A percentile compares a stretch with the other conserved stretches of the same genome.
These are phyloP conservation scores for Gloeophyllum trabeum DNA, from an alignment of 768 basidiomycete genomes.

Conservation along the genomic window DNA sequence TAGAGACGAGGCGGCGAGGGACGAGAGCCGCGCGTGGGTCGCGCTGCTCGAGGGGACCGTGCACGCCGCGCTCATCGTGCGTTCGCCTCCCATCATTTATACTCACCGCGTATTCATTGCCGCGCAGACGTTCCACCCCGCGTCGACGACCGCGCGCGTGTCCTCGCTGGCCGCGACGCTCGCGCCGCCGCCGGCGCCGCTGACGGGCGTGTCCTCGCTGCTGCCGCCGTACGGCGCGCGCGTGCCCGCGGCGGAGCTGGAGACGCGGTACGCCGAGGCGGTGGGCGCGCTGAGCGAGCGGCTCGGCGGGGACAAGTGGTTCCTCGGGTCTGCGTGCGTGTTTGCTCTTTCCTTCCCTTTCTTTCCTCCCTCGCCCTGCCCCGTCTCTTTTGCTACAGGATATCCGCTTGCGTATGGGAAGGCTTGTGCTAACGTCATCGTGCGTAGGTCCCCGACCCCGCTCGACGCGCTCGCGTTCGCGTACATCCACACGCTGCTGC, in stretches of 20 bases:
- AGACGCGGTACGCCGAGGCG: slow-evolving; percentile 57
- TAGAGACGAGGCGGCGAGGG: slow-evolving; percentile 39
- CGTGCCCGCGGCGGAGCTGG: slow-evolving; percentile 36
- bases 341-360: neutral
- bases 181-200: slow-evolving; percentile 55
- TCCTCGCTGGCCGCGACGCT: slow-evolving; percentile 42
- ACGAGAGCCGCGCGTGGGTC: slow-evolving; percentile 79
- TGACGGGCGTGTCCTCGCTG: slow-evolving; percentile 55
- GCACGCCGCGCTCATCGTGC: slow-evolving; percentile 57
- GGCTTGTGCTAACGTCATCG: too few relatives aligned
- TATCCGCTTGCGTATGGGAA: too few relatives aligned
- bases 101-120: neutral
- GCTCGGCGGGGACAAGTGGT: slow-evolving; percentile 70
- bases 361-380: neutral
- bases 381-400: neutral
- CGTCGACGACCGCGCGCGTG: slow-evolving; percentile 1
- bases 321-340: slow-evolving; percentile 61
- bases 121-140: slow-evolving; percentile 4
- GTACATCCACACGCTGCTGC: slow-evolving; percentile 60
- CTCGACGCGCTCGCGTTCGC: slow-evolving; percentile 79
- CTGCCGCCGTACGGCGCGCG: slow-evolving; percentile 51
- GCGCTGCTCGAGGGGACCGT: slow-evolving; percentile 66
- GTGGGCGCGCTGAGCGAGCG: slow-evolving; percentile 65
- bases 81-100: slow-evolving; percentile 1
- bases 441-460: slow-evolving; percentile 57